Base-by-base conservation (phyloP, 2,329 filamentous ascomycete genomes). In the Colletotrichum australisinense region DNA sequence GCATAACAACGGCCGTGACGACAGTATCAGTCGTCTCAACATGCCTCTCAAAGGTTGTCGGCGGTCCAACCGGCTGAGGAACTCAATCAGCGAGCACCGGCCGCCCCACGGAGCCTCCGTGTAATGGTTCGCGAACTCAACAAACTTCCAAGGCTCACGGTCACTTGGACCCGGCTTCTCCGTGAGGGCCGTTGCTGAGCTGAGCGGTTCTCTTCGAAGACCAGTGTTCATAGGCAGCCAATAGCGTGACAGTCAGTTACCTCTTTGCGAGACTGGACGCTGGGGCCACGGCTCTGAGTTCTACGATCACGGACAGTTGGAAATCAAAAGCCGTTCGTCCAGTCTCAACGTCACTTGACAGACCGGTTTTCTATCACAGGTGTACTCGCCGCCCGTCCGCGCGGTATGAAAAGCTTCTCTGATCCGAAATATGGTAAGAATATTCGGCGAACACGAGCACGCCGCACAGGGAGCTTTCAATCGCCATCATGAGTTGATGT, bases 31-130 rank as follows among this genome's bases (percentile, higher is more conserved):
- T 57, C 56, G 24, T 73, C 67, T 52, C 60, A 71, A 66, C 8
- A 9, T 6, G 6, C 7, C 12, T 12, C 49, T 16, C 26, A 71
- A 73, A 71, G 67, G 14, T n/a, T 66, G n/a, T 71, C 67, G 71
- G 71, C 5, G 6, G 42, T 66, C 60, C 62, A 35, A 14, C 63
- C 42, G 11, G 53, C 30, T 35, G 28, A 58, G n/a, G 14, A 26
- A 55, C 26, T 46, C 35, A 32, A 65, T 42, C 32, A 58, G 22
- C 24, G 26, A 46, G 42, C n/a, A 49, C 59, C 55, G 19, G 12
- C 67, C 42, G 62, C 49, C 42, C 26, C 32, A 16, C 67, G 55
- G 35, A 32, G 24, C 53, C 53, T 58, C 64, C 58, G 52, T 59
- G 38, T 60, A 22, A 38, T 14, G 11, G 53, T 53, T 59, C 30